These are phyloP conservation scores for Hansenula sp. DNA, from an alignment of 1,139 yeast genomes.

Conservation along the genomic window DNA sequence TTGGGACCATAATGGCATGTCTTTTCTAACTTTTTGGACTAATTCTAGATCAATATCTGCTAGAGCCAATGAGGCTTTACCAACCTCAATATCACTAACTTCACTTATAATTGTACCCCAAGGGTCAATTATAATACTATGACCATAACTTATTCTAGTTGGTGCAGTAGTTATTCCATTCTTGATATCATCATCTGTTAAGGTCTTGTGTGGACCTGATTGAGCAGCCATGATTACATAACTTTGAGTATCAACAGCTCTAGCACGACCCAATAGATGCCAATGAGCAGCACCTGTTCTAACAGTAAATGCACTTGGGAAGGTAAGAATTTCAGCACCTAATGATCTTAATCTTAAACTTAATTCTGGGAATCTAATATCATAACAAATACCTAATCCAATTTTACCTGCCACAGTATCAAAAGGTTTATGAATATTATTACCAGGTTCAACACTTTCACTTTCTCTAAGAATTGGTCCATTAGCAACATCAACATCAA, in stretches of 20 bases:
- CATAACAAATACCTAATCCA: slow-evolving; percentile 86
- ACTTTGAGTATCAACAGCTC: slow-evolving; percentile 87
- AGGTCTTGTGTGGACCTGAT: slow-evolving; percentile 65
- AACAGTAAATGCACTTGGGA: slow-evolving; percentile 89
- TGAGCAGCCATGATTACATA: slow-evolving; percentile 93
- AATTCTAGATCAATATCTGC: slow-evolving; percentile 65
- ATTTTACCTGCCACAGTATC: slow-evolving; percentile 51
- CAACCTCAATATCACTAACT: slow-evolving; percentile 42
- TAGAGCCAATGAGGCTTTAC: slow-evolving; percentile 50
- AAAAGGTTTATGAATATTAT: slow-evolving; percentile 49
- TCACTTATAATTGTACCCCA: slow-evolving; percentile 81
- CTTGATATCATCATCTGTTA: slow-evolving; percentile 29
- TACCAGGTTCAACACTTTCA: slow-evolving; percentile 79
- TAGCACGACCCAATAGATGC: slow-evolving; percentile 69
- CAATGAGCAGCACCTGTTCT: slow-evolving; percentile 92
- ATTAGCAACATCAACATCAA: slow-evolving; percentile 77
- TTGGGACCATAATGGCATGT: slow-evolving; percentile 75
- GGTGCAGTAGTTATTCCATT: slow-evolving; percentile 31
- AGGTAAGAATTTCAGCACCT: slow-evolving; percentile 79
- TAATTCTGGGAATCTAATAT: slow-evolving; percentile 83
- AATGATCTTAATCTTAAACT: slow-evolving; percentile 55
- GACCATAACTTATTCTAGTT: slow-evolving; percentile 69
- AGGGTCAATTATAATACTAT: slow-evolving; percentile 80
- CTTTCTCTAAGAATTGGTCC: slow-evolving; percentile 73
- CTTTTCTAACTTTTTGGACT: slow-evolving; percentile 46